Conservation (phyloP, 2,329 filamentous ascomycete genomes). For the Phyllosticta paracitricarpa region DNA sequence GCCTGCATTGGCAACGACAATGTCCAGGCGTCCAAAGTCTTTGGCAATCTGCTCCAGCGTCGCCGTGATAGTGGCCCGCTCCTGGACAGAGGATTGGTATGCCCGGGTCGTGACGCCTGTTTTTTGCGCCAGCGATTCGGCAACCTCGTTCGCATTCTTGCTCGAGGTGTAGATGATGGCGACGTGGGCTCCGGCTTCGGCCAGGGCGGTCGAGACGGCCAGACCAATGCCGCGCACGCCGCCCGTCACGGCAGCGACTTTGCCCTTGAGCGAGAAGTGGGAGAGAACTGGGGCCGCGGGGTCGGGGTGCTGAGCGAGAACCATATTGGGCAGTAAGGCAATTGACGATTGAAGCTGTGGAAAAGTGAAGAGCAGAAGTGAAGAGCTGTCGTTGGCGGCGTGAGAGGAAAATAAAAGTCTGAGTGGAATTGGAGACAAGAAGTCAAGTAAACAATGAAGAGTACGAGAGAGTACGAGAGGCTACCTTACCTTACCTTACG, state of each 20-base stretch:
- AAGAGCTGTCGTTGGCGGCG: neutral
- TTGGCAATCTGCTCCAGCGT: slow-evolving; percentile 1
- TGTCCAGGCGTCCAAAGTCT: slow-evolving; percentile 11
- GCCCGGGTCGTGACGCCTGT: slow-evolving; percentile 13
- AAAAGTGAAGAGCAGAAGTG: neutral
- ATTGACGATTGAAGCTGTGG: no score
- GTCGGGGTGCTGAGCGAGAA: slow-evolving; percentile 4
- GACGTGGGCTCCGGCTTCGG: slow-evolving; percentile 11
- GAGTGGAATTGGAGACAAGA: neutral
- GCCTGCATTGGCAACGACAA: slow-evolving; percentile 11
- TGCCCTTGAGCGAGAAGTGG: slow-evolving; percentile 11
- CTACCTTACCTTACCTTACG: no score
- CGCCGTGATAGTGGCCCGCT: slow-evolving; percentile 12
- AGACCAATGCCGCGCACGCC: slow-evolving; percentile 11
- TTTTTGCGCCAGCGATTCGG: slow-evolving; percentile 12
- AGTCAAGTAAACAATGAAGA: neutral
- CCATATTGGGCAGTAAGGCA: neutral
- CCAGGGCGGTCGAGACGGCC: slow-evolving; percentile 9
- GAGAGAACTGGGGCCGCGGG: slow-evolving; percentile 7
- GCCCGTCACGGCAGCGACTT: slow-evolving; percentile 11
- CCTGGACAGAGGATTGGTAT: slow-evolving; percentile 14
- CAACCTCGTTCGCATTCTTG: slow-evolving; percentile 13
- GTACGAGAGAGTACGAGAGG: no score
- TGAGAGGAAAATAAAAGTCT: neutral
- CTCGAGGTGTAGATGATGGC: slow-evolving; percentile 14